Percentiles rank a stretch among this genome's conserved stretches.
These are phyloP conservation scores for Torrubiellomyces zombiae DNA, from an alignment of 2,329 filamentous ascomycete genomes.

Conservation along the genomic window DNA sequence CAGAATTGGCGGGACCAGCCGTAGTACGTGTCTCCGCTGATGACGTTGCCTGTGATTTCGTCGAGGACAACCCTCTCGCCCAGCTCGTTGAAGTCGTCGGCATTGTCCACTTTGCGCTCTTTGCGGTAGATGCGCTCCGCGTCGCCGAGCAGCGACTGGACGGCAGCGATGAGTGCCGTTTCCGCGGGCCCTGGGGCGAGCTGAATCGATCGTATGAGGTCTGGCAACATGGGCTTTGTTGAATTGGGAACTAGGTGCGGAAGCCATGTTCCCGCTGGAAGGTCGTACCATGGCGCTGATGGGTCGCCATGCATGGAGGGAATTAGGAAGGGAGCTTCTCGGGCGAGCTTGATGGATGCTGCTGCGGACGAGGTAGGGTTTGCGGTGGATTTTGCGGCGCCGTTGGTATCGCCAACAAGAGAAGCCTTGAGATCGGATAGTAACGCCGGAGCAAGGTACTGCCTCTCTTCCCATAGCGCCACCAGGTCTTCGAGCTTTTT, in stretches of 20 bases:
- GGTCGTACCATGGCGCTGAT: constrained; percentile 59
- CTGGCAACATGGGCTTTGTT: constrained; percentile 53
- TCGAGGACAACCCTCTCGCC: constrained; percentile 53
- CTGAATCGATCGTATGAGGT: constrained; percentile 54
- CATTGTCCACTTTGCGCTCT: constrained; percentile 27
- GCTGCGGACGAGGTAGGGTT: constrained; percentile 8
- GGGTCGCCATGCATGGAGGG: constrained; percentile 64
- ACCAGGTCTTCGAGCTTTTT: constrained; percentile 49
- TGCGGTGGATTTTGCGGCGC: constrained; percentile 10
- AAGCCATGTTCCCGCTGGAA: constrained; percentile 69
- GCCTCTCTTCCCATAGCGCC: constrained; percentile 51
- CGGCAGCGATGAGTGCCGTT: constrained; percentile 44
- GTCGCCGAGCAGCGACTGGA: constrained; percentile 54
- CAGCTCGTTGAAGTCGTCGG: constrained; percentile 55
- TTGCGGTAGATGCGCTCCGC: constrained; percentile 52
- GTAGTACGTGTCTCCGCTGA: constrained; percentile 63
- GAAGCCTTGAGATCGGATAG: constrained; percentile 42
- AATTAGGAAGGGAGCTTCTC: constrained; percentile 49
- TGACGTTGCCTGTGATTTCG: constrained; percentile 46
- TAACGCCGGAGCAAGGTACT: constrained; percentile 39
- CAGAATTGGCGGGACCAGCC: constrained; percentile 75
- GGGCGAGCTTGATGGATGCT: constrained; percentile 24
- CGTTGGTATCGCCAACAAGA: constrained; percentile 30
- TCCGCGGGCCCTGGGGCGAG: constrained; percentile 53
- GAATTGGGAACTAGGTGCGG: constrained; percentile 65